Evolutionary conservation across 2,329 filamentous ascomycete species (phyloP).

Genomic region (Leptographium lundbergii): DNA sequence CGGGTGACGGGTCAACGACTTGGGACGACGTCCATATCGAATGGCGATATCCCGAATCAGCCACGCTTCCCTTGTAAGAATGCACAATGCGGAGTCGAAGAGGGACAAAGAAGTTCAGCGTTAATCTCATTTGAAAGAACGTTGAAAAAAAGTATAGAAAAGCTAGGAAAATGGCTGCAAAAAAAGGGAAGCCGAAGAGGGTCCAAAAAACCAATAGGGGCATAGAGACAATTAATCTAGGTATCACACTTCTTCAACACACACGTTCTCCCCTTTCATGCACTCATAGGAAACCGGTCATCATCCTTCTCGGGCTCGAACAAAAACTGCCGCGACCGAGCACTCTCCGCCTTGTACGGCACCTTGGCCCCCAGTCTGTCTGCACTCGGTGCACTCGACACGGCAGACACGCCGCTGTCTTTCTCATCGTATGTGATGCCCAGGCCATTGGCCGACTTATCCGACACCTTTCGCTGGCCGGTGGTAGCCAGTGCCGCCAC

Average conservation of each 20-base stretch:
- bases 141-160: not conserved
- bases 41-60: not conserved
- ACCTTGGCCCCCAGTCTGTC: constrained; percentile 16
- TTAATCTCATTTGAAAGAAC: not conserved
- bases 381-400: constrained; percentile 10
- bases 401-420: constrained; percentile 24
- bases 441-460: constrained; percentile 16
- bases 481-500: constrained; percentile 12
- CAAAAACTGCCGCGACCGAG: constrained; percentile 17
- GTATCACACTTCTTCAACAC: not conserved
- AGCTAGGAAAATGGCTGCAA: not conserved
- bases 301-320: constrained; percentile 21
- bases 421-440: constrained; percentile 26
- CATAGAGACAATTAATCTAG: constrained; percentile 1
- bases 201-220: not conserved
- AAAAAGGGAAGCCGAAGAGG: not conserved
- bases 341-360: constrained; percentile 20
- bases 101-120: not conserved
- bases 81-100: not conserved
- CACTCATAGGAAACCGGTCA: constrained; percentile 15
- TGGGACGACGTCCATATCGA: not conserved
- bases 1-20: not conserved
- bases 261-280: constrained; percentile 6
- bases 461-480: constrained; percentile 6
- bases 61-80: not conserved